These are phyloP conservation scores for Kondoa malvinella DNA, from an alignment of 768 basidiomycete species.

Conservation along the genomic window DNA sequence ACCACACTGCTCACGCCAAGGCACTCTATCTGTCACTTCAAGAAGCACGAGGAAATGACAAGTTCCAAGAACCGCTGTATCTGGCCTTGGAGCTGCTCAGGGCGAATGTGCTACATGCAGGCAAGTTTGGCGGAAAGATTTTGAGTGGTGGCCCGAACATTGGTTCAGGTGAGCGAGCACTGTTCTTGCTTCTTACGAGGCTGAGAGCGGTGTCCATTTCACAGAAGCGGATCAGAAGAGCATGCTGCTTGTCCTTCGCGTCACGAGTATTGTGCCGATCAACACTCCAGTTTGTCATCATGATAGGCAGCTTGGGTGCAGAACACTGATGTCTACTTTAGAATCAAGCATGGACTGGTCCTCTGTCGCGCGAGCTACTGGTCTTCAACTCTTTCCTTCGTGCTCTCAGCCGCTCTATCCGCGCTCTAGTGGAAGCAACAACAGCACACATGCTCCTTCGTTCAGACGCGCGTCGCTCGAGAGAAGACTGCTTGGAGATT, in stretches of 20 bases:
- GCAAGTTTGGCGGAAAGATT: constrained; percentile 68
- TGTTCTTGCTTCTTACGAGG: constrained; percentile 39
- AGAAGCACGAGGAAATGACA: constrained; percentile 72
- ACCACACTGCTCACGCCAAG: constrained; percentile 71
- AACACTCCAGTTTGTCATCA: constrained; percentile 31
- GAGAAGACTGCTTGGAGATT: constrained; percentile 85
- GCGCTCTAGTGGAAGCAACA: constrained; percentile 76
- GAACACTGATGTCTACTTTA: too few species aligned
- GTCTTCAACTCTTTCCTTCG: constrained; percentile 98
- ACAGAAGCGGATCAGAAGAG: constrained; percentile 44
- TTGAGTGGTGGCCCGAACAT: constrained; percentile 93
- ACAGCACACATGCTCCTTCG: constrained; percentile 84
- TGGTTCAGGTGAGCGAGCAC: constrained; percentile 39
- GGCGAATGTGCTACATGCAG: constrained; percentile 37
- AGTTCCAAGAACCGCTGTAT: constrained; percentile 93
- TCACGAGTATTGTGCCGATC: constrained; percentile 82
- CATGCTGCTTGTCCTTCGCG: constrained; percentile 91
- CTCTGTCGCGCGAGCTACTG: constrained; percentile 83
- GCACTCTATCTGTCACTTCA: constrained; percentile 75
- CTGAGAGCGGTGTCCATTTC: background rate
- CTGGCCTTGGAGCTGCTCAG: constrained; percentile 70
- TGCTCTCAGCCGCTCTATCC: constrained; percentile 71
- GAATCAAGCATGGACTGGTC: constrained; percentile 91
- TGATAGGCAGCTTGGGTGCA: too few species aligned
- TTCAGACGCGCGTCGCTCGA: constrained; percentile 62